phyloP scores from a whole-genome alignment of 23 red algal genomes.

The Porphyridium purpureum region DNA sequence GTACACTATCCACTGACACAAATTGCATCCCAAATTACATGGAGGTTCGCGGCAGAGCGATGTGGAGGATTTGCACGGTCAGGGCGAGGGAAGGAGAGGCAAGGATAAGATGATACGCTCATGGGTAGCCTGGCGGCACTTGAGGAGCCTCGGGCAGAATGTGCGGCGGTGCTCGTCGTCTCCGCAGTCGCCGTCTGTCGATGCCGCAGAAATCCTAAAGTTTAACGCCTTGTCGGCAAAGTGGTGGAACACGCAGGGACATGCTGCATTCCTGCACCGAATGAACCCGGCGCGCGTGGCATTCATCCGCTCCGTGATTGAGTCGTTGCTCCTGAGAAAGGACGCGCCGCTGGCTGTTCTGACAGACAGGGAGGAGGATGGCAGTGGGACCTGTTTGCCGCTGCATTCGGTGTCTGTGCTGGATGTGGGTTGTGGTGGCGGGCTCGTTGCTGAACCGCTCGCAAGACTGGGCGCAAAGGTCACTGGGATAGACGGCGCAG shows the following conservation, averaged over 20 bases:
- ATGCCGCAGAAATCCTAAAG: slow-evolving; percentile 49
- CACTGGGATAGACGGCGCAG: slow-evolving; percentile 60
- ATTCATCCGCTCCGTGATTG: slow-evolving; percentile 50
- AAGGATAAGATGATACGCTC: not conserved
- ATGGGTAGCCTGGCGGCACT: not conserved
- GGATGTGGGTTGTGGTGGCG: slow-evolving; percentile 93
- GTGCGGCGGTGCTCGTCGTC: not conserved
- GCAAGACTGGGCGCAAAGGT: slow-evolving; percentile 69
- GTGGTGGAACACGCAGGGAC: slow-evolving; percentile 79
- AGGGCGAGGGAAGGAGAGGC: not conserved
- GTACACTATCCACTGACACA: too few relatives aligned
- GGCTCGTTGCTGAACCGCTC: slow-evolving; percentile 64
- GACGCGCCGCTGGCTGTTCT: not conserved
- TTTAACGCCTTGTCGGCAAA: slow-evolving; percentile 42
- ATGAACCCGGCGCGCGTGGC: slow-evolving; percentile 75
- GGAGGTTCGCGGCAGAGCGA: not conserved
- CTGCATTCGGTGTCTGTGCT: slow-evolving; percentile 32
- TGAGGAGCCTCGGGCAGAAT: not conserved
- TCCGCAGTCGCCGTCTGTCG: slow-evolving; percentile 14
- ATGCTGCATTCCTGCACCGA: slow-evolving; percentile 55
- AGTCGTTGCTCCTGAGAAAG: slow-evolving; percentile 2
- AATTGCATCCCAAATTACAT: not conserved
- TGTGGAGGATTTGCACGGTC: not conserved
- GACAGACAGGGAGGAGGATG: not conserved
- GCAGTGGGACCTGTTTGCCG: slow-evolving; percentile 1